Evolutionary conservation across 2,329 filamentous ascomycete genomes (phyloP), one percentile per base, ranked within the genome.

Genomic region (Grosmannia clavigera): DNA sequence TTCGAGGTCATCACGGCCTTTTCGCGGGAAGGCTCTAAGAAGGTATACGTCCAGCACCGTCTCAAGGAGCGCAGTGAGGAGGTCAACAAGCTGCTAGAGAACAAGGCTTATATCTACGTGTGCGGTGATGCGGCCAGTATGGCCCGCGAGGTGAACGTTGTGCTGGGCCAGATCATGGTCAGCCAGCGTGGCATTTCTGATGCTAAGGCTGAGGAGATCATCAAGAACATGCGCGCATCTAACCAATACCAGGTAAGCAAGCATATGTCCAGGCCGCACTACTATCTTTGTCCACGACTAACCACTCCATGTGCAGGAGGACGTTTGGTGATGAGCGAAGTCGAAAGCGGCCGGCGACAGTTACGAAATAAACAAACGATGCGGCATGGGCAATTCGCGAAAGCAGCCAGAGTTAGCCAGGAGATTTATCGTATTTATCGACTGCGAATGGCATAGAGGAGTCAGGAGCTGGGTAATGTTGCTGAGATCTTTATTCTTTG

Each of bases 71-170:
- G 85, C 57, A 85, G 88, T 61, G 82, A 88, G 68, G 84, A 96
- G 68, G 81, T 99, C 75, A 92, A 95, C 74, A 85, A 92, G 65
- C 83, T 99, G 1, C 80, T 99, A 11, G 80, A 87, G 66, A 80
- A 91, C 73, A 88, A 92, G 72, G 94, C 90, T 5, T 96, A 94
- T 75, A 92, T 99, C 73, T 99, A 99, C 72, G 92, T 99, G 61
- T 99, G 95, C 69, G 94, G 94, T 75, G 94, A 99, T 71, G 95
- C 95, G 0, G 89, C 94, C 60, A 92, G 96, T 77, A 96, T 96
- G 92, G 92, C 92, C 55, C 86, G 92, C 61, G 92, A 95, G 72
- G 91, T 96, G 69, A 96, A 95, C 72, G 79, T 86, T 29, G 84
- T 90, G n/a, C 79, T 99, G 52, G 87, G 81, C 31, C 86, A 95